phyloP scores from a whole-genome alignment of 106 monocot species.

The Cymbidium sinense region DNA sequence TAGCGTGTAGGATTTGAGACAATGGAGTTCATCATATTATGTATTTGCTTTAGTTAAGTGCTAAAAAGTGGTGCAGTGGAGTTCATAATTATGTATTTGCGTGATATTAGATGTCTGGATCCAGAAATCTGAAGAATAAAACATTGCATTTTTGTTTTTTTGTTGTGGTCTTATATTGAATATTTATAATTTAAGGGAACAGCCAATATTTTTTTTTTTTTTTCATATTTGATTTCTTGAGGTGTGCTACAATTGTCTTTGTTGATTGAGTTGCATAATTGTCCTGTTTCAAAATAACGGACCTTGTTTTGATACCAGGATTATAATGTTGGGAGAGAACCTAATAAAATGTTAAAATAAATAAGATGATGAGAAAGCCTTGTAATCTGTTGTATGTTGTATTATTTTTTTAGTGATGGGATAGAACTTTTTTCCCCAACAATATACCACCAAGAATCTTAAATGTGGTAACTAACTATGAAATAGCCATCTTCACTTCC shows the following conservation, averaged over 20 bases:
- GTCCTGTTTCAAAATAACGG: too few relatives aligned
- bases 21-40: neutral
- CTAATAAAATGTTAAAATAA: neutral
- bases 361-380: neutral
- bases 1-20: neutral
- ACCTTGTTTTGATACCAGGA: neutral
- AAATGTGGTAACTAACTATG: neutral
- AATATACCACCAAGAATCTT: too few relatives aligned
- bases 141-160: neutral
- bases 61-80: neutral
- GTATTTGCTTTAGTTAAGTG: neutral
- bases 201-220: neutral
- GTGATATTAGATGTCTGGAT: neutral
- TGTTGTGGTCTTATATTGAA: neutral
- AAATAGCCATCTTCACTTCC: neutral
- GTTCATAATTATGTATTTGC: neutral
- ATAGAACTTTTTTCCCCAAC: too few relatives aligned
- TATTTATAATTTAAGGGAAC: neutral
- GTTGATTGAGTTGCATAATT: too few relatives aligned
- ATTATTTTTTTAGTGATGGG: too few relatives aligned
- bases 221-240: neutral
- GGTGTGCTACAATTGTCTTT: neutral
- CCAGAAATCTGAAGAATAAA: neutral
- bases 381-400: neutral
- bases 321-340: neutral